phyloP scores from a whole-genome alignment of 495 filamentous ascomycete species.

The Aspergillus sparsus region DNA sequence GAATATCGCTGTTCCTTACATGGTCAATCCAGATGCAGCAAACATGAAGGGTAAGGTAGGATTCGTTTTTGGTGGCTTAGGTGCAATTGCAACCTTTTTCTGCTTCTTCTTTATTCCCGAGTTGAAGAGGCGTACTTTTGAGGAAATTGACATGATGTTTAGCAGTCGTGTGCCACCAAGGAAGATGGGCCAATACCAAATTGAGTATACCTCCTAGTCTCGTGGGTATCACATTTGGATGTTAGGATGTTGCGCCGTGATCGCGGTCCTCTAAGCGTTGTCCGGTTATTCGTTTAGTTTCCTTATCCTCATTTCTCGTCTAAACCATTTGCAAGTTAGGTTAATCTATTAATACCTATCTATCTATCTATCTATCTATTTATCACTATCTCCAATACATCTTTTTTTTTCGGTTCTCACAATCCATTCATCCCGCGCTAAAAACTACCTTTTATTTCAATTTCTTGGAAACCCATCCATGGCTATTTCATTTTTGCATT shows the following conservation, averaged over 20 bases:
- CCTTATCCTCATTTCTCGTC: too few species aligned
- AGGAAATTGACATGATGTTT: slow-evolving; percentile 55
- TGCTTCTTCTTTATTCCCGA: slow-evolving; percentile 62
- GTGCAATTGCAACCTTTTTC: slow-evolving; percentile 38
- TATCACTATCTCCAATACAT: too few species aligned
- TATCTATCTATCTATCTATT: too few species aligned
- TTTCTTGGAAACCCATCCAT: too few species aligned
- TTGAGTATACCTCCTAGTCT: background rate
- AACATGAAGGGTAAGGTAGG: slow-evolving; percentile 67
- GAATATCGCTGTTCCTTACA: slow-evolving; percentile 64
- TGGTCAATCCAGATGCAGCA: slow-evolving; percentile 65
- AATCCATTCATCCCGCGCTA: too few species aligned
- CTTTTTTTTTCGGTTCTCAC: too few species aligned
- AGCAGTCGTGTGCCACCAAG: slow-evolving; percentile 32
- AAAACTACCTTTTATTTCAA: too few species aligned
- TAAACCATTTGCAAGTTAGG: too few species aligned
- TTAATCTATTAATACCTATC: too few species aligned
- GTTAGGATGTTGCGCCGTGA: background rate
- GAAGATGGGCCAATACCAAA: slow-evolving; percentile 23
- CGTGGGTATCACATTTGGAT: background rate
- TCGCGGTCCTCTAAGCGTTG: too few species aligned
- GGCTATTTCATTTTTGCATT: too few species aligned
- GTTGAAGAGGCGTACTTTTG: slow-evolving; percentile 58
- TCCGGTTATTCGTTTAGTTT: too few species aligned
- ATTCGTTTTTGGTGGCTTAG: slow-evolving; percentile 65